These are phyloP conservation scores for Paramecium sonneborni DNA, from an alignment of 73 alveolate genomes.

Conservation along the genomic window DNA sequence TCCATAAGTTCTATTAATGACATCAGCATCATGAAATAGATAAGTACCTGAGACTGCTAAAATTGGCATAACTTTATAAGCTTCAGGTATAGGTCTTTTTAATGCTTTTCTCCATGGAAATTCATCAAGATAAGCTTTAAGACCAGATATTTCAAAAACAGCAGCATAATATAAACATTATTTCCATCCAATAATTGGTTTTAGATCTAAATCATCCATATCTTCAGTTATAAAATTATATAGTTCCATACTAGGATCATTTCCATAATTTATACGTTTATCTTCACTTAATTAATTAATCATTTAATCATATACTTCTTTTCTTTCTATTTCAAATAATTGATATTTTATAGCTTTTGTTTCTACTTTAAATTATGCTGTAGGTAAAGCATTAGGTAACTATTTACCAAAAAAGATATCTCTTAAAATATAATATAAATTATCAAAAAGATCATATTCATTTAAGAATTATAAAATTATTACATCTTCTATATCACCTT, in stretches of 20 bases:
- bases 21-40: constrained; percentile 57
- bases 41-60: constrained; percentile 34
- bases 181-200: constrained; percentile 56
- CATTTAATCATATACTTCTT: constrained; percentile 39
- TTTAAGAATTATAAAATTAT: constrained; percentile 42
- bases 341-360: constrained; percentile 61
- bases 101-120: constrained; percentile 50
- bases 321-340: constrained; percentile 50
- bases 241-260: constrained; percentile 55
- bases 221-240: constrained; percentile 41
- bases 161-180: constrained; percentile 58
- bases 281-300: constrained; percentile 42
- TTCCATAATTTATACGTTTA: background rate
- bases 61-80: constrained; percentile 42
- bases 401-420: constrained; percentile 62
- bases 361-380: constrained; percentile 56
- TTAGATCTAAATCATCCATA: constrained; percentile 41
- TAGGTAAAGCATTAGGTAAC: constrained; percentile 64
- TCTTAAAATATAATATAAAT: constrained; percentile 53
- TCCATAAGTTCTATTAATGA: constrained; percentile 61
- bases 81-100: constrained; percentile 52
- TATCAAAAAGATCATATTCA: constrained; percentile 60
- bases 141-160: constrained; percentile 60
- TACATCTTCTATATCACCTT: constrained; percentile 60
- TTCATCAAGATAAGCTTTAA: constrained; percentile 18